phyloP scores from a whole-genome alignment of 2,329 filamentous ascomycete genomes.

The Passalora sequoiae region DNA sequence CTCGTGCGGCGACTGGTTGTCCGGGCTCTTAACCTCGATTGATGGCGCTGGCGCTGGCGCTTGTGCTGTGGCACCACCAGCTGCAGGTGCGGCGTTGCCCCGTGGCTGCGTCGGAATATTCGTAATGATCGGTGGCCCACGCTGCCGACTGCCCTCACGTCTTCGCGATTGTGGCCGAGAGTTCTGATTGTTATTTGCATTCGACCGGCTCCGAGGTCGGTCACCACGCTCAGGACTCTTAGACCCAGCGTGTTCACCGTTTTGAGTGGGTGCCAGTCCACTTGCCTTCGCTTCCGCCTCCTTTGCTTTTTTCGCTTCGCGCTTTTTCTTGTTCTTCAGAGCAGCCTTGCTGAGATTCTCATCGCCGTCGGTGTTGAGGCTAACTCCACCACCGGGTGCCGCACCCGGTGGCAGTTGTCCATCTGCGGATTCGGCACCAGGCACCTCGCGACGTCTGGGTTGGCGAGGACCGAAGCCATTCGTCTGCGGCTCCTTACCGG shows the following conservation, averaged over 20 bases:
- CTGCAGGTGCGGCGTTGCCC: slow-evolving; percentile 15
- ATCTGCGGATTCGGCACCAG: slow-evolving; percentile 72
- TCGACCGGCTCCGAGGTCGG: slow-evolving; percentile 32
- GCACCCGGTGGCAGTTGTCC: slow-evolving; percentile 60
- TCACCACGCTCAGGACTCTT: slow-evolving; percentile 25
- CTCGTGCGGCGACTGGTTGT: slow-evolving; percentile 64
- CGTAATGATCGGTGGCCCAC: slow-evolving; percentile 20
- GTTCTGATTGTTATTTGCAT: slow-evolving; percentile 25
- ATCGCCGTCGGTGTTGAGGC: slow-evolving; percentile 61
- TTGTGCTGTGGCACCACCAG: slow-evolving; percentile 10
- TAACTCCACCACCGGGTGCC: slow-evolving; percentile 60
- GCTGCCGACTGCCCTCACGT: slow-evolving; percentile 25
- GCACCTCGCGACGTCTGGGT: slow-evolving; percentile 69
- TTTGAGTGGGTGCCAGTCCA: slow-evolving; percentile 41
- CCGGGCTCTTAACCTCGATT: slow-evolving; percentile 51
- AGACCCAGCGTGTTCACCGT: slow-evolving; percentile 34
- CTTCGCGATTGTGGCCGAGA: slow-evolving; percentile 26
- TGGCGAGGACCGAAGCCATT: slow-evolving; percentile 69
- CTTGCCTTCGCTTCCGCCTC: slow-evolving; percentile 62
- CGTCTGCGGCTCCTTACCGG: slow-evolving; percentile 39
- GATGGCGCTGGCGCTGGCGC: slow-evolving; percentile 35
- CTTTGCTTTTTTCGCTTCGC: slow-evolving; percentile 84
- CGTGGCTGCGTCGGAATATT: slow-evolving; percentile 39
- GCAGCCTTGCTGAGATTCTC: slow-evolving; percentile 77
- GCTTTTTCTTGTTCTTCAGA: slow-evolving; percentile 98